These are phyloP conservation scores for Chrysoporthe deuterocubensis DNA, from an alignment of 2,329 filamentous ascomycete genomes.

Conservation along the genomic window DNA sequence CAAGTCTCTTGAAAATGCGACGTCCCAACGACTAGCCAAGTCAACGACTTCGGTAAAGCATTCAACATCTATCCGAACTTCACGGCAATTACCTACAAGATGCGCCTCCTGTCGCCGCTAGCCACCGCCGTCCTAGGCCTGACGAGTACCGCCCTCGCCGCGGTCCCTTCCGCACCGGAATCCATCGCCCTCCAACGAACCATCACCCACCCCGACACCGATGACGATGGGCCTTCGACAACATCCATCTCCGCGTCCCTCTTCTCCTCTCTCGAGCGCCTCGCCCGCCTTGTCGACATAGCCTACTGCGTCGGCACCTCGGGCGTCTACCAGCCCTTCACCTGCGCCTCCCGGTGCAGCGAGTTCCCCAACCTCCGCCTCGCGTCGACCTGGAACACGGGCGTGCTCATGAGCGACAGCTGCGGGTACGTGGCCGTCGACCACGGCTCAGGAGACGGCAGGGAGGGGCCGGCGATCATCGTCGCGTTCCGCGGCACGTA, in stretches of 20 bases:
- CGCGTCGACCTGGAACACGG: slow-evolving; percentile 87
- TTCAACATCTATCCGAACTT: neutral
- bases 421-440: slow-evolving; percentile 95
- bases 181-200: slow-evolving; percentile 12
- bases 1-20: slow-evolving; percentile 20
- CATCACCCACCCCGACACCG: slow-evolving; percentile 12
- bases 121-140: slow-evolving; percentile 6
- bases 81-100: slow-evolving; percentile 13
- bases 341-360: slow-evolving; percentile 80
- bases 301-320: slow-evolving; percentile 88
- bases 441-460: slow-evolving; percentile 50
- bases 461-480: slow-evolving; percentile 59
- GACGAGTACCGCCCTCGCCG: neutral
- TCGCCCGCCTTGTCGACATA: slow-evolving; percentile 91
- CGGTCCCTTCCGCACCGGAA: slow-evolving; percentile 12
- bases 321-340: slow-evolving; percentile 82
- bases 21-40: slow-evolving; percentile 10
- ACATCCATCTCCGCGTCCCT: slow-evolving; percentile 60
- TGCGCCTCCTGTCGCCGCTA: slow-evolving; percentile 15
- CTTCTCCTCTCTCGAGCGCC: slow-evolving; percentile 82
- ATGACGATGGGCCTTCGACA: slow-evolving; percentile 14
- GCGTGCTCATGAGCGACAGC: slow-evolving; percentile 82
- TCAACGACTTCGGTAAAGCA: slow-evolving; percentile 22
- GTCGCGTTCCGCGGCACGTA: slow-evolving; percentile 95
- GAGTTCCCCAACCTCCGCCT: slow-evolving; percentile 84